These are phyloP conservation scores for Allium sativum DNA, from an alignment of 106 monocot genomes.

Conservation along the genomic window DNA sequence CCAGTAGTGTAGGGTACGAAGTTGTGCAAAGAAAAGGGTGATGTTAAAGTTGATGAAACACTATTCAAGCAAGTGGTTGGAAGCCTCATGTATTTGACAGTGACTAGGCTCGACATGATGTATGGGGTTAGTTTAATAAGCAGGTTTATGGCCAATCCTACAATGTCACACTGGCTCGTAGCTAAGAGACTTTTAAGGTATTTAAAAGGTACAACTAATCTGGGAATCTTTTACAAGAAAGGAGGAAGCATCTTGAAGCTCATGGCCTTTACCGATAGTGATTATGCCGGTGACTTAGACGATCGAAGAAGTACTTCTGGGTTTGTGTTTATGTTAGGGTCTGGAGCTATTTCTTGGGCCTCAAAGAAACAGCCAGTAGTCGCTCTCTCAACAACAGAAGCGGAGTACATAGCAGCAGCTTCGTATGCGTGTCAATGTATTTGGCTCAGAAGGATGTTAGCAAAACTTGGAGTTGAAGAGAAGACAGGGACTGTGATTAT, in stretches of 20 bases:
- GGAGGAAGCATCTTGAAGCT: neutral
- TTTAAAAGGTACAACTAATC: neutral
- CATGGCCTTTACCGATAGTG: neutral
- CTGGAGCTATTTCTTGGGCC: conserved; percentile 5
- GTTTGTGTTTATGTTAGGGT: neutral
- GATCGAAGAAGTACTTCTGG: conserved; percentile 8
- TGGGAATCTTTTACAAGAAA: conserved; percentile 5
- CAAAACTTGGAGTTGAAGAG: neutral
- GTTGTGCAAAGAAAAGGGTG: neutral
- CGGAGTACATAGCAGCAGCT: conserved; percentile 2
- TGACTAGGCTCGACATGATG: conserved; percentile 3
- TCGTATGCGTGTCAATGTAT: conserved; percentile 1
- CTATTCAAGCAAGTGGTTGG: conserved; percentile 2
- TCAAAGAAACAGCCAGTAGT: conserved; percentile 8
- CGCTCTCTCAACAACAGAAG: neutral
- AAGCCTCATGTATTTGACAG: conserved; percentile 5
- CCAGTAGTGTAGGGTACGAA: neutral
- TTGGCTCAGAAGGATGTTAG: conserved; percentile 1
- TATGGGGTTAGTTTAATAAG: conserved; percentile 1
- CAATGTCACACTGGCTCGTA: neutral
- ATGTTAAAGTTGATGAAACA: conserved; percentile 4
- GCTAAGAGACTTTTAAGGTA: neutral
- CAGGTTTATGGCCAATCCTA: conserved; percentile 5
- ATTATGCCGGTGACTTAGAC: conserved; percentile 7
- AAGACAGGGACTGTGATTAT: neutral